phyloP scores from a whole-genome alignment of 2,329 filamentous ascomycete species.

The Graphium sp. region DNA sequence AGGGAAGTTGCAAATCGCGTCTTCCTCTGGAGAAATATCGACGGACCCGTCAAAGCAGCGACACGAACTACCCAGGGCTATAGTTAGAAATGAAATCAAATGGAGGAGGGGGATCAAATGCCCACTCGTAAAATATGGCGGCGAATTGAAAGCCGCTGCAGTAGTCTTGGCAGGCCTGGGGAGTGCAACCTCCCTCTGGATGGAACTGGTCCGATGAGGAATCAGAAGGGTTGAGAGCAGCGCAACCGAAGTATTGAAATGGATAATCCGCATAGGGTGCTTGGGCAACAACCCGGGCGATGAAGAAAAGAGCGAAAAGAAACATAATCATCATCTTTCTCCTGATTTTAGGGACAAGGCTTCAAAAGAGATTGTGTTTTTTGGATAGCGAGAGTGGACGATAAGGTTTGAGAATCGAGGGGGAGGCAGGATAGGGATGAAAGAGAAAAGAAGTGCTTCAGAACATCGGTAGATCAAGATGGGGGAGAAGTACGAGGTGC shows the following conservation, averaged over 20 bases:
- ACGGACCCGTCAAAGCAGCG: no score
- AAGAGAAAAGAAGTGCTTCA: no score
- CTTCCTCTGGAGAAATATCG: no score
- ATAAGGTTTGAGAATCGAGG: no score
- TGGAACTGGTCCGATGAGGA: slow-evolving; percentile 3
- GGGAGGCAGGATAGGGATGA: no score
- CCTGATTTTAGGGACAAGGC: no score
- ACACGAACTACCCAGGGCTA: no score
- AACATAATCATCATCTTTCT: slow-evolving; percentile 1
- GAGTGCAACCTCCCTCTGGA: slow-evolving; percentile 5
- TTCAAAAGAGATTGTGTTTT: neutral
- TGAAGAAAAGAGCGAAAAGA: neutral
- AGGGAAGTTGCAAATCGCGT: no score
- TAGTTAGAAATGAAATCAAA: neutral
- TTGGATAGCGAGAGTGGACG: no score
- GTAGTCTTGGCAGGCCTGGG: slow-evolving; percentile 6
- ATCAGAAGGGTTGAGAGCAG: slow-evolving; percentile 1
- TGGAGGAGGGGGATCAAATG: no score
- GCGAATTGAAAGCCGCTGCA: slow-evolving; percentile 6
- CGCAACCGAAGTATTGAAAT: slow-evolving; percentile 6
- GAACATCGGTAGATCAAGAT: no score
- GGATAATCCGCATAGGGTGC: slow-evolving; percentile 3
- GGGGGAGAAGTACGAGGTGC: no score
- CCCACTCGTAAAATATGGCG: slow-evolving; percentile 6
- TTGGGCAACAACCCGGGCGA: slow-evolving; percentile 4